phyloP scores from a whole-genome alignment of 805 yeast genomes.

The Scheffersomyces ergatensis region DNA sequence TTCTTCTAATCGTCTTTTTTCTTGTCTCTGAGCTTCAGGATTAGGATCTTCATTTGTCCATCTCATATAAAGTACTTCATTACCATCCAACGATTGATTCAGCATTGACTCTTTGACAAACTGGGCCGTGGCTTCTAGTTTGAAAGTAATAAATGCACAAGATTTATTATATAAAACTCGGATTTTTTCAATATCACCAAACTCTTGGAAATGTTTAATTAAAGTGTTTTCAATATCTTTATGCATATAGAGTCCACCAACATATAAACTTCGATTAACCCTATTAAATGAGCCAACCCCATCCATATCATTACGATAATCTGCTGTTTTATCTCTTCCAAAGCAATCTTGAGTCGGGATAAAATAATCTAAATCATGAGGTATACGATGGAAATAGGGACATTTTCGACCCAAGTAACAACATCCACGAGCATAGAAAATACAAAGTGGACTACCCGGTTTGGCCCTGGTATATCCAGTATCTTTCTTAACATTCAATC shows the following conservation, averaged over 20 bases:
- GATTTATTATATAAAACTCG: slow-evolving; percentile 59
- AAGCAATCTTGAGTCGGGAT: slow-evolving; percentile 80
- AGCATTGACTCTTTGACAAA: slow-evolving; percentile 96
- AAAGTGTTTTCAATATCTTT: slow-evolving; percentile 33
- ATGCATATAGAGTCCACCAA: slow-evolving; percentile 56
- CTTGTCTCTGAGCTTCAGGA: slow-evolving; percentile 56
- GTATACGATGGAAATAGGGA: slow-evolving; percentile 74
- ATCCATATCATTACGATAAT: slow-evolving; percentile 87
- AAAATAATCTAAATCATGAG: slow-evolving; percentile 54
- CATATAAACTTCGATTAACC: slow-evolving; percentile 71
- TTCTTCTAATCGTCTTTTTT: slow-evolving; percentile 48
- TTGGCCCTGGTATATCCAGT: slow-evolving; percentile 76
- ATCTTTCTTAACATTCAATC: slow-evolving; percentile 61
- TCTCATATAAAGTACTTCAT: slow-evolving; percentile 65
- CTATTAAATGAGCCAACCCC: slow-evolving; percentile 83
- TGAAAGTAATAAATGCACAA: slow-evolving; percentile 77
- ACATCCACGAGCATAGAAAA: slow-evolving; percentile 86
- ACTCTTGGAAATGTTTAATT: slow-evolving; percentile 55
- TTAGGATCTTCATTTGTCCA: slow-evolving; percentile 94
- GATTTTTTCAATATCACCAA: slow-evolving; percentile 73
- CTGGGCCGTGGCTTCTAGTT: slow-evolving; percentile 73
- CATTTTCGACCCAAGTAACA: slow-evolving; percentile 80
- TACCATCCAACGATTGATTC: slow-evolving; percentile 63
- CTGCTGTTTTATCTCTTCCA: slow-evolving; percentile 83
- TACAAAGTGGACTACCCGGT: slow-evolving; percentile 54